Evolutionary conservation across 495 filamentous ascomycete species (phyloP), one percentile per base, ranked within the genome.

Genomic region (Penicillium mononematosum): DNA sequence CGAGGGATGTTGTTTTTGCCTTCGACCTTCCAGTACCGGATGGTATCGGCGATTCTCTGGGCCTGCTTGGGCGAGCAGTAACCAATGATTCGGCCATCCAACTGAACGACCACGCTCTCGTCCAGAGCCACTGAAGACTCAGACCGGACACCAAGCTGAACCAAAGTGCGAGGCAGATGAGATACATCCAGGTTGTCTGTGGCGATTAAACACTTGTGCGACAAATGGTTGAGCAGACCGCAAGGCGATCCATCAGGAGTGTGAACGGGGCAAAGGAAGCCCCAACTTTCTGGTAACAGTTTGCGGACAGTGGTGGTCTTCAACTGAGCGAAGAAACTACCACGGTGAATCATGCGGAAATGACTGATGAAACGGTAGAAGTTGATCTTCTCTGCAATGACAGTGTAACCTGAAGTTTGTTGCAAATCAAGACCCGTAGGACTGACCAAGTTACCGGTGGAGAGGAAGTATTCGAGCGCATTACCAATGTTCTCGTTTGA

Each of bases 341-440:
- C 94, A 85, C 94, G 82, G 73, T 98, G 94, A 58, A 98, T 91
- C 91, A 96, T 97, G 49, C 94, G 91, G 80, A 98, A 98, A 70
- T 98, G 94, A 77, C 90, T 93, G 75, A 98, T 95, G 76, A 98
- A 98, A 61, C 94, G 89, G 65, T 95, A 87, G 77, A 98, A 98
- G 79, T 98, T 98, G 66, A 98, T 92, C 80, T 98, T 98, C 73
- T 98, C 94, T 4, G 94, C 94, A 53, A 97, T 93, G 38, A 98
- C 89, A 0, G 89, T 95, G 74, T 94, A 98, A 55, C 94, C 94
- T 27, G 94, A 95, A 1, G 86, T 83, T 68, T 98, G 94, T 61
- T 97, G 93, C 58, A 97, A 71, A 81, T 98, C 94, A 45, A 98
- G 80, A 63, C 94, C 94, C 32, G 88, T 92, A 6, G 89, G 88